These are phyloP conservation scores for Colletotrichum sp. DNA, from an alignment of 2,329 filamentous ascomycete species.

Conservation along the genomic window DNA sequence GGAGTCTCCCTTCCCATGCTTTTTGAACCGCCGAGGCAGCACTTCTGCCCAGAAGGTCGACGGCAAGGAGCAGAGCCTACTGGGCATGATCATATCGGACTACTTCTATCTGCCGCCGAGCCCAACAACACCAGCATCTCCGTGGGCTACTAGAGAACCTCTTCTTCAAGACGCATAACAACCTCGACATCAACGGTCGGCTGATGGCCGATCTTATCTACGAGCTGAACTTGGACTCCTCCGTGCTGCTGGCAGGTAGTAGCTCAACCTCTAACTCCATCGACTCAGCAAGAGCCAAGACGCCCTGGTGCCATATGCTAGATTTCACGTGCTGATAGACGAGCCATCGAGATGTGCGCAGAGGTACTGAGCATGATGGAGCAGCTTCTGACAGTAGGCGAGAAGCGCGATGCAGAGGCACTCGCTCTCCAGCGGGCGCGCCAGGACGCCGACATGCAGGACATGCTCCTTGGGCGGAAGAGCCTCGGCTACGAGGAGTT, in stretches of 20 bases:
- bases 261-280: background rate
- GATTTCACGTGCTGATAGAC: background rate
- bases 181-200: background rate
- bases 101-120: background rate
- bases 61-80: background rate
- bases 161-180: background rate
- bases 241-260: background rate
- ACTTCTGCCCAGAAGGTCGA: background rate
- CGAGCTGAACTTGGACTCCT: background rate
- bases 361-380: background rate
- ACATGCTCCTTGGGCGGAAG: background rate
- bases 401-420: background rate
- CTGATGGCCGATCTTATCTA: background rate
- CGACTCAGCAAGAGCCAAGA: background rate
- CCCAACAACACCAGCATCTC: background rate
- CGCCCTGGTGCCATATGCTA: background rate
- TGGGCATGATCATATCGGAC: background rate
- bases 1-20: background rate
- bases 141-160: background rate
- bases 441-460: background rate
- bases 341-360: background rate
- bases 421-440: background rate
- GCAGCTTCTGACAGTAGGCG: background rate
- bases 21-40: background rate
- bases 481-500: background rate